Evolutionary conservation across 345 rosid species (phyloP), one percentile per base, ranked within the genome.

Genomic region (Litchi chinensis): DNA sequence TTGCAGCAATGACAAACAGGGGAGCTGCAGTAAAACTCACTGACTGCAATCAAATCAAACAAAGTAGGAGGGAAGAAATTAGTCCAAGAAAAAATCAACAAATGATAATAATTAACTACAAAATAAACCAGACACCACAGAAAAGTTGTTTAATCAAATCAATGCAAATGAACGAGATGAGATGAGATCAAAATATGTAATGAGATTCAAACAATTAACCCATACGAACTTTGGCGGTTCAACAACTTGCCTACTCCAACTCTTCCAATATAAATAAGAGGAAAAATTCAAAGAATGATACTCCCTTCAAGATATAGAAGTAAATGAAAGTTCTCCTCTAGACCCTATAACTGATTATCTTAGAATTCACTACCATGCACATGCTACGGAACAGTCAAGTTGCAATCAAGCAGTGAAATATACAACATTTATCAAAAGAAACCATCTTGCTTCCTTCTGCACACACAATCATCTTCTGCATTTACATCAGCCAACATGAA

Each of bases 1-100:
- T 79, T 40, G 86, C 80, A 10, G 97, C 89, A 74, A 89, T 80
- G 68, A 77, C 82, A 84, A 93, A 90, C 79, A 94, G 79, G 16
- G 97, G 97, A 83, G 72, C 89, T 76, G 97, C 98, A 32, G 97
- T 93, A 77, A 81, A 93, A n/a, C 92, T 86, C 79, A 86, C 99
- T 77, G 99, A 94, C 98, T 96, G 94, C 90, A 83, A 46, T 77
- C 60, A 71, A 77, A 74, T 59, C 76, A 80, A 79, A 78, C 24
- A 46, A 32, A 28, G 32, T 43, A 64, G 32, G 32, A 70, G 46
- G 76, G 66, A 79, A 26, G 70, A 1, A 37, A 70, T 77, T 41
- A 75, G 77, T 71, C 44, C 39, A 50, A 40, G 43, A 50, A 26
- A 22, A 41, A 13, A 37, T 19, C 48, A 8, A 54, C 16, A 82